Conservation (phyloP, 805 yeast species). For the Metschnikowia hibisci region DNA sequence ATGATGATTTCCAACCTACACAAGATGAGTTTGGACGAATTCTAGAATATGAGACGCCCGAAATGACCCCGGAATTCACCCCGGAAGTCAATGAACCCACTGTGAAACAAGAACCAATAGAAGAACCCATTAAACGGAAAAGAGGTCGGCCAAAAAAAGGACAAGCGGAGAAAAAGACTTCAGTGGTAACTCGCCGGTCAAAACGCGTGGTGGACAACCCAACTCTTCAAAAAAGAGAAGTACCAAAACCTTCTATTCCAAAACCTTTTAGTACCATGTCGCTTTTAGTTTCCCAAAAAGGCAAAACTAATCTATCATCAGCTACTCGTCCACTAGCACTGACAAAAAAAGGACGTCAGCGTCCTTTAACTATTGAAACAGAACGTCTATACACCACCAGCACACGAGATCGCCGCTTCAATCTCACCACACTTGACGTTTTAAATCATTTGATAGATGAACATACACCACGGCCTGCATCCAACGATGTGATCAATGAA, state of each 20-base stretch:
- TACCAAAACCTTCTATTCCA: background rate
- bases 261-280: constrained; percentile 13
- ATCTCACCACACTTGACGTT: constrained; percentile 36
- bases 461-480: constrained; percentile 22
- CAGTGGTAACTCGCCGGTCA: constrained; percentile 14
- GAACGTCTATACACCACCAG: constrained; percentile 25
- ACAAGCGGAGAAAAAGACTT: constrained; percentile 10
- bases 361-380: constrained; percentile 27
- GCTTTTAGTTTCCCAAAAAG: constrained; percentile 8
- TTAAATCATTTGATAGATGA: constrained; percentile 29
- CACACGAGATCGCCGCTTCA: constrained; percentile 23
- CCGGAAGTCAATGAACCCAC: background rate
- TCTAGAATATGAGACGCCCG: constrained; percentile 1
- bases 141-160: constrained; percentile 18
- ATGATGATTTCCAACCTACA: background rate
- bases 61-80: background rate
- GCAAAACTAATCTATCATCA: background rate
- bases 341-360: constrained; percentile 22
- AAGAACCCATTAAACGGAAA: constrained; percentile 8
- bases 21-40: background rate
- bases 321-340: constrained; percentile 14
- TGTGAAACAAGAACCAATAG: background rate
- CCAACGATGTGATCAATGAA: constrained; percentile 20
- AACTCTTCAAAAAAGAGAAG: constrained; percentile 8
- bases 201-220: constrained; percentile 16